Evolutionary conservation across 306 rosid species (phyloP), one percentile per base, ranked within the genome.

Genomic region (Canavalia ensiformis): DNA sequence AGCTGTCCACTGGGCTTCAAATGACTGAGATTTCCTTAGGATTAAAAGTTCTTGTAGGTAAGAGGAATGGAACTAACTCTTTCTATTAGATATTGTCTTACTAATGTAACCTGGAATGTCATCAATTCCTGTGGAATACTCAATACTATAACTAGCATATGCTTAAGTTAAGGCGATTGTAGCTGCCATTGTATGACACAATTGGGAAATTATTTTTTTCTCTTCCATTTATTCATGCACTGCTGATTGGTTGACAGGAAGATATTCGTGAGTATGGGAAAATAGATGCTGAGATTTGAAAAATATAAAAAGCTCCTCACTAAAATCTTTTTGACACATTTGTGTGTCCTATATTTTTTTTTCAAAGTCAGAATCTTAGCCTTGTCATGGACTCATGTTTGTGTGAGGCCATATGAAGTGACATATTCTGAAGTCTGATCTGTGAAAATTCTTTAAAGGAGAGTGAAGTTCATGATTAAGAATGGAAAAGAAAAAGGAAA

Each of bases 401-500:
- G 57, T 30, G 6, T 77, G 66, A 8, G 56, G 31, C 45, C 44
- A 25, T 50, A 35, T 62, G 54, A 65, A 66, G 33, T 62, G 56
- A 52, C 18, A 39, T 65, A 65, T 39, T 55, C 35, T 55, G 75
- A 77, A 65, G 39, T 55, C 35, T 55, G 75, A 41, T 55, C 56
- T 12, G 5, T 11, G 3, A 70, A 57, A 44, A 58, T 1, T 57
- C n/a, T 29, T 58, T 33, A 29, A 74, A 74, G 67, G 46, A 33
- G 60, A 62, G 31, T 2, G 45, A 60, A 51, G 49, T 46, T 44
- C 31, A 46, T 60, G 71, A 8, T 60, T 60, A 34, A 60, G 60
- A 76, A 62, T 76, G 72, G 60, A n/a, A 49, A 75, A 34, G 72
- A 62, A 62, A 75, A 47, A 10, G 50, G 12, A 62, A 28, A 62